phyloP scores from a whole-genome alignment of 1,139 yeast species.

The Blastobotrys malaysiensis region DNA sequence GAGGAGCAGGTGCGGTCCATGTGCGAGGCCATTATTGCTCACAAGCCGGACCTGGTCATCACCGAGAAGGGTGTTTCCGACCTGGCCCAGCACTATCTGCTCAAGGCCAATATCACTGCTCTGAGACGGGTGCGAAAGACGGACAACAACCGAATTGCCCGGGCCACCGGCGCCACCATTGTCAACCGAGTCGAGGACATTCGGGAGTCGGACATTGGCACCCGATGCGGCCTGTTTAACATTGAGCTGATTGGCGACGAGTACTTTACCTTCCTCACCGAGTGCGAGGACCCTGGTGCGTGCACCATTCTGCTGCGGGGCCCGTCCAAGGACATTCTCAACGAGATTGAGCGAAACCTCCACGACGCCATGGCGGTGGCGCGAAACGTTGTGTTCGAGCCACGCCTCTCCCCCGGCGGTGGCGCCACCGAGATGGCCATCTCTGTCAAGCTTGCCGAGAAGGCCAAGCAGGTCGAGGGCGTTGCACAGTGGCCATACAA shows the following conservation, averaged over 20 bases:
- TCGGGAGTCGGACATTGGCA: conserved; percentile 85
- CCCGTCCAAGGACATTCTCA: conserved; percentile 92
- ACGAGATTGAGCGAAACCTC: conserved; percentile 93
- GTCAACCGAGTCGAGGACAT: conserved; percentile 94
- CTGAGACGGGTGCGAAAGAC: conserved; percentile 93
- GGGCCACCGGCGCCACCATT: conserved; percentile 97
- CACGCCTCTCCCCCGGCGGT: conserved; percentile 95
- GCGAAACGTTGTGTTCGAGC: conserved; percentile 91
- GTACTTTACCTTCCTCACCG: conserved; percentile 79
- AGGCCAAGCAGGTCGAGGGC: conserved; percentile 90
- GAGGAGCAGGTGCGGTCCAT: conserved; percentile 90
- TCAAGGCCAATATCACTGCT: conserved; percentile 90
- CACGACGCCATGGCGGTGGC: conserved; percentile 99
- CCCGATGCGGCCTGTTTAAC: conserved; percentile 82
- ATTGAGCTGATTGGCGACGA: conserved; percentile 97
- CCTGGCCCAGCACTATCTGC: conserved; percentile 91
- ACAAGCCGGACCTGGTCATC: conserved; percentile 89
- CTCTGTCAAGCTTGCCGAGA: conserved; percentile 79
- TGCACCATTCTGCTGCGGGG: conserved; percentile 93
- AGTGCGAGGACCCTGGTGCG: conserved; percentile 84
- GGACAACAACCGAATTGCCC: conserved; percentile 93
- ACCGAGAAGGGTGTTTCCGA: conserved; percentile 99
- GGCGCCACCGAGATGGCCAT: conserved; percentile 99
- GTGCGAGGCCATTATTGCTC: conserved; percentile 79
- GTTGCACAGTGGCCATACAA: conserved; percentile 98